Evolutionary conservation across 495 filamentous ascomycete genomes (phyloP).

Genomic region (Chaetomium fimeti): DNA sequence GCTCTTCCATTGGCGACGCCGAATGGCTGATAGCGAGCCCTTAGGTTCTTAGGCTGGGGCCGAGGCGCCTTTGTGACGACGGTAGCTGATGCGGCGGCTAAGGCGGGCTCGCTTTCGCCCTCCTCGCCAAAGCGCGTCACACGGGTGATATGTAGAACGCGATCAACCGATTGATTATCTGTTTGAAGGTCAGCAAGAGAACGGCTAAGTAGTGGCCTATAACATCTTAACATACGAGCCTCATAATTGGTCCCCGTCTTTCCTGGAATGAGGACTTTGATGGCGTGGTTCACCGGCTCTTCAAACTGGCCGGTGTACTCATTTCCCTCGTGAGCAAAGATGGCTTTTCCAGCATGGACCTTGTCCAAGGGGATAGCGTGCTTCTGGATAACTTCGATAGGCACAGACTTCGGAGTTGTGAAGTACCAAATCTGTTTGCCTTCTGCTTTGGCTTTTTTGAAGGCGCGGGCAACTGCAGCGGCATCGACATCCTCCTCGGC

Average conservation of each 20-base stretch:
- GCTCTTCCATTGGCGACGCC: slow-evolving; percentile 35
- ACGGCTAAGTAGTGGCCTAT: too few relatives aligned
- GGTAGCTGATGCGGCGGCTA: slow-evolving; percentile 27
- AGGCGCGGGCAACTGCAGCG: slow-evolving; percentile 39
- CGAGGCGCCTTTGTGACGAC: slow-evolving; percentile 36
- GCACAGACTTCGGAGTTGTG: slow-evolving; percentile 48
- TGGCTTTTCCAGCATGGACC: slow-evolving; percentile 35
- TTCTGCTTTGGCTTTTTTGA: slow-evolving; percentile 44
- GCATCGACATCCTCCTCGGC: slow-evolving; percentile 36
- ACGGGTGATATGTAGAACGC: slow-evolving; percentile 45
- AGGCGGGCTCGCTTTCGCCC: slow-evolving; percentile 24
- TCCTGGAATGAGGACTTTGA: slow-evolving; percentile 47
- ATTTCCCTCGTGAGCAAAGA: slow-evolving; percentile 44
- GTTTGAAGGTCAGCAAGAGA: slow-evolving; percentile 12
- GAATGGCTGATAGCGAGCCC: slow-evolving; percentile 44
- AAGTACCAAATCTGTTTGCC: slow-evolving; percentile 56
- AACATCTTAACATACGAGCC: slow-evolving; percentile 33
- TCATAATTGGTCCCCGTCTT: slow-evolving; percentile 44
- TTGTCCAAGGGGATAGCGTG: slow-evolving; percentile 45
- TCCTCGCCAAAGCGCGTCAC: slow-evolving; percentile 43
- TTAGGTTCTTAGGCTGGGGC: slow-evolving; percentile 48
- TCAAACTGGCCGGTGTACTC: slow-evolving; percentile 43
- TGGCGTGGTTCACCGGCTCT: slow-evolving; percentile 37
- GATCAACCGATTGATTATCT: slow-evolving; percentile 44
- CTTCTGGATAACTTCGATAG: slow-evolving; percentile 49